phyloP scores from a whole-genome alignment of 495 filamentous ascomycete species.

The Xylaria nigripes region DNA sequence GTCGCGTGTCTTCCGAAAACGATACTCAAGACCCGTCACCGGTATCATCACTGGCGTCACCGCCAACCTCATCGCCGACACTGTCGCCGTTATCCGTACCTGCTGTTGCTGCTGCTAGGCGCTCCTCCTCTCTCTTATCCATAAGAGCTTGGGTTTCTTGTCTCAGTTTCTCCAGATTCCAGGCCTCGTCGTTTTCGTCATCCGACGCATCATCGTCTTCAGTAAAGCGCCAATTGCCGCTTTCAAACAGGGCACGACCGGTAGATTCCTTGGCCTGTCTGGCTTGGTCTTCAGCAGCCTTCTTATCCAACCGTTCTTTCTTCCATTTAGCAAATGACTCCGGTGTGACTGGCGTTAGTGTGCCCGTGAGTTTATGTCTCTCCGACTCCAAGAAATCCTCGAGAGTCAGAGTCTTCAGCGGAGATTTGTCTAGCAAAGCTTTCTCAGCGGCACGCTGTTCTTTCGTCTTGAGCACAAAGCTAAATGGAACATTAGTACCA shows the following conservation, averaged over 20 bases:
- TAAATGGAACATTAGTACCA: slow-evolving; percentile 25
- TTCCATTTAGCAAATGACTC: slow-evolving; percentile 96
- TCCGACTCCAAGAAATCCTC: slow-evolving; percentile 97
- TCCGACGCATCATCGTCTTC: slow-evolving; percentile 50
- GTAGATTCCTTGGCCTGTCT: slow-evolving; percentile 88
- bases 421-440: slow-evolving; percentile 93
- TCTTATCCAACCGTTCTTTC: slow-evolving; percentile 87
- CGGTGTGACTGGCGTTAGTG: slow-evolving; percentile 81
- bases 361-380: slow-evolving; percentile 85
- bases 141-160: slow-evolving; percentile 59
- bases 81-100: slow-evolving; percentile 13
- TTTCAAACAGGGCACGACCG: slow-evolving; percentile 89
- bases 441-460: slow-evolving; percentile 95
- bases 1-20: not conserved
- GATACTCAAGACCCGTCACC: slow-evolving; percentile 11
- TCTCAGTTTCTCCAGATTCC: slow-evolving; percentile 71
- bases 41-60: not conserved
- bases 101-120: slow-evolving; percentile 30
- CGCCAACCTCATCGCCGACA: too few relatives aligned
- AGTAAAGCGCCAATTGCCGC: slow-evolving; percentile 77
- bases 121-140: slow-evolving; percentile 55
- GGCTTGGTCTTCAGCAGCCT: slow-evolving; percentile 83
- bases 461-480: slow-evolving; percentile 94
- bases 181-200: slow-evolving; percentile 53
- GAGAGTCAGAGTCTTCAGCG: slow-evolving; percentile 85